phyloP scores from a whole-genome alignment of 352 stramenopile species.

The Globisporangium abappressorium region DNA sequence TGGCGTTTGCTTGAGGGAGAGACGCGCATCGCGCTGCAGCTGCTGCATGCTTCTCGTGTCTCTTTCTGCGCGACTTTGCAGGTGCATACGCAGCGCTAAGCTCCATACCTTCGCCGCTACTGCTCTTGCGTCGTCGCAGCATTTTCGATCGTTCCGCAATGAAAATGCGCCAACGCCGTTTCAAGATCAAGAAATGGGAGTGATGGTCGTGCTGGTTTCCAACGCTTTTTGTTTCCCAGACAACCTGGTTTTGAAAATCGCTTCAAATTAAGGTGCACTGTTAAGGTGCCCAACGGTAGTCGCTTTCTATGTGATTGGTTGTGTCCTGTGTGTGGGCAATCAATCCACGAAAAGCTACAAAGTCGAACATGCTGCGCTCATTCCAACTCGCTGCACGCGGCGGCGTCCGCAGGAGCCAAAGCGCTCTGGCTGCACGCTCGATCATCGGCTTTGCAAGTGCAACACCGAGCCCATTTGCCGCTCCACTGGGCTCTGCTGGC shows the following conservation, averaged over 20 bases:
- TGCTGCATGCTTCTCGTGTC: neutral
- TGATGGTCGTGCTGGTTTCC: neutral
- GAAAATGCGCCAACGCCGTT: neutral
- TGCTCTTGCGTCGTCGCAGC: constrained; percentile 7
- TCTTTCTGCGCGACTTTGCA: neutral
- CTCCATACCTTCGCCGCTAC: neutral
- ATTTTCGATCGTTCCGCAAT: neutral
- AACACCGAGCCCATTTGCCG: neutral
- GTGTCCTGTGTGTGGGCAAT: neutral
- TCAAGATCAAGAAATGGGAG: constrained; percentile 5
- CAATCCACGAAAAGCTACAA: constrained; percentile 1
- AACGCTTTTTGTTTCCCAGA: neutral
- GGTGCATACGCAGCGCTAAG: constrained; percentile 2
- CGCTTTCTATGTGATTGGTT: neutral
- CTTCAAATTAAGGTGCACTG: neutral
- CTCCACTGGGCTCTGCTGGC: neutral
- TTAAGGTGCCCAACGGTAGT: neutral
- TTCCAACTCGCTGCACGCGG: constrained; percentile 3
- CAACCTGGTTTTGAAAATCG: neutral
- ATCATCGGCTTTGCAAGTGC: neutral
- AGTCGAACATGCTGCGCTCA: constrained; percentile 5
- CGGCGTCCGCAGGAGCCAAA: neutral
- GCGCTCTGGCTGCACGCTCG: neutral
- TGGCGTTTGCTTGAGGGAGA: constrained; percentile 1
- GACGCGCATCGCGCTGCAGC: too few species aligned